Conservation (phyloP, 2,329 filamentous ascomycete genomes). For the Lecanicillium sp. region DNA sequence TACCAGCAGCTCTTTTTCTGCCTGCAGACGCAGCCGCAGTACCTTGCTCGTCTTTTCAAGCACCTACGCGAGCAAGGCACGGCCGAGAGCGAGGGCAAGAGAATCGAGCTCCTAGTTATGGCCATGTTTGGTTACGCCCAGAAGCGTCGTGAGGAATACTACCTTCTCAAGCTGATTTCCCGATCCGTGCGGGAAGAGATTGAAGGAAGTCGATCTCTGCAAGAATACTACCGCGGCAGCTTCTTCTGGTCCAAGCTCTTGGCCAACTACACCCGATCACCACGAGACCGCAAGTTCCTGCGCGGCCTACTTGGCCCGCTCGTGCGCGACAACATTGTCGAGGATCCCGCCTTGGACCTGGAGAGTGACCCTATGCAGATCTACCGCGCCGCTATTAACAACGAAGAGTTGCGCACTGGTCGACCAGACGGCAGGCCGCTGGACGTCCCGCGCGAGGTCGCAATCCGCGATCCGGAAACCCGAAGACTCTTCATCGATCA, state of each 20-base stretch:
- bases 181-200: constrained; percentile 82
- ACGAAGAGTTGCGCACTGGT: constrained; percentile 91
- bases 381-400: constrained; percentile 91
- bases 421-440: constrained; percentile 72
- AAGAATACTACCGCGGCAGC: constrained; percentile 83
- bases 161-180: constrained; percentile 81
- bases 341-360: constrained; percentile 82
- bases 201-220: constrained; percentile 62
- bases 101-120: constrained; percentile 91
- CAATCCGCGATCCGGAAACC: constrained; percentile 93
- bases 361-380: constrained; percentile 98
- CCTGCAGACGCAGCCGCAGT: constrained; percentile 92
- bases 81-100: constrained; percentile 85
- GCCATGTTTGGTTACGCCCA: constrained; percentile 95
- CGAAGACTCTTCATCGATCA: constrained; percentile 90
- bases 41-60: constrained; percentile 82
- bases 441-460: constrained; percentile 83
- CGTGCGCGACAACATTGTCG: constrained; percentile 86
- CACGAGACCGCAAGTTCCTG: constrained; percentile 86
- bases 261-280: constrained; percentile 80
- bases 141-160: constrained; percentile 94
- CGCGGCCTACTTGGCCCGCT: constrained; percentile 79
- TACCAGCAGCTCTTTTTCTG: constrained; percentile 98
- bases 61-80: constrained; percentile 76
- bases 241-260: constrained; percentile 92